A percentile compares a stretch with the other conserved stretches of the same genome.
These are phyloP conservation scores for Calonectria leucothoes DNA, from an alignment of 2,329 filamentous ascomycete genomes.

Conservation along the genomic window DNA sequence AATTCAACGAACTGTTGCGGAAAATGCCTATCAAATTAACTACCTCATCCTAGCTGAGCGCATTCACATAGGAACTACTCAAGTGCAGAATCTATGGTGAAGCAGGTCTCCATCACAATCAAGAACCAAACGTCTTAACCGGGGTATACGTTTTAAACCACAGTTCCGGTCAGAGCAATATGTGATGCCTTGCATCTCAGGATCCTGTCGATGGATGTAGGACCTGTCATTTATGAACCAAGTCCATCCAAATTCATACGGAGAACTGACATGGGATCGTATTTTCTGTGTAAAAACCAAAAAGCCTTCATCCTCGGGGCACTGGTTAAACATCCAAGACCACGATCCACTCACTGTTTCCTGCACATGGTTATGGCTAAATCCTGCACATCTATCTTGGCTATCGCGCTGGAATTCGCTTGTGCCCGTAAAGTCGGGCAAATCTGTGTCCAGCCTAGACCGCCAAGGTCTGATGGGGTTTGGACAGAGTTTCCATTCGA, in stretches of 20 bases:
- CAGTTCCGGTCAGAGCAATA: background rate
- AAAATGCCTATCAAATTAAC: no score
- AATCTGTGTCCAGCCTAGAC: background rate
- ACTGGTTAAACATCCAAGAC: background rate
- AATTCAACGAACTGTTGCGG: no score
- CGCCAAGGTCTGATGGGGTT: background rate
- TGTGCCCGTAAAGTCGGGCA: background rate
- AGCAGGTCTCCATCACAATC: no score
- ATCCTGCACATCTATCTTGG: conserved; percentile 5
- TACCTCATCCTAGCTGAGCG: no score
- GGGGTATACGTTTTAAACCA: no score
- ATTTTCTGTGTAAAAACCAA: background rate
- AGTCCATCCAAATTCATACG: background rate
- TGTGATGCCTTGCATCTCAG: background rate
- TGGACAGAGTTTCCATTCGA: conserved; percentile 13
- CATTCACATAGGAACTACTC: no score
- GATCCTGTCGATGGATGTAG: background rate
- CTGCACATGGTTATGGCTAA: background rate
- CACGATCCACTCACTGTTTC: background rate
- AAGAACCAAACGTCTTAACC: no score
- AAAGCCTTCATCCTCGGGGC: background rate
- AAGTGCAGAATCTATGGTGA: no score
- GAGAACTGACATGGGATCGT: background rate
- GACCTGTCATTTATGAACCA: background rate
- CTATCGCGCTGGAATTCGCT: background rate